Percentiles rank a stretch among this genome's conserved stretches.
Evolutionary conservation across 441 rosid genomes (phyloP).

Genomic region (Mallotus japonicus): DNA sequence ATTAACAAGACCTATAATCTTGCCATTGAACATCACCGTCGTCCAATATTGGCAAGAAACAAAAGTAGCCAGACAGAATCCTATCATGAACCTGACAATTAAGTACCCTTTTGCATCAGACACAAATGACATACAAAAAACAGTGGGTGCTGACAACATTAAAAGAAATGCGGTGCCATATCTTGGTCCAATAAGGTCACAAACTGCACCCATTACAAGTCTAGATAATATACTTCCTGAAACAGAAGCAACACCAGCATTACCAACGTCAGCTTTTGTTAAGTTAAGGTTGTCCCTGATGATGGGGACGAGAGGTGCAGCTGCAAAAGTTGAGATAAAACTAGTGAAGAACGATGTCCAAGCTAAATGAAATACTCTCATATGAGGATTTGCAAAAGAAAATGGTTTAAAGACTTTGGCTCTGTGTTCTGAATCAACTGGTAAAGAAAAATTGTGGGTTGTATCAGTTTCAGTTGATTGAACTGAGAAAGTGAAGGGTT

Average conservation of each 20-base stretch:
- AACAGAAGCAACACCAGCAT: conserved; percentile 88
- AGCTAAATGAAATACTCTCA: conserved; percentile 76
- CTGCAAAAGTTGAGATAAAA: conserved; percentile 77
- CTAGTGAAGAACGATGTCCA: conserved; percentile 85
- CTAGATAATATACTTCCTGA: conserved; percentile 82
- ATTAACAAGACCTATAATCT: conserved; percentile 74
- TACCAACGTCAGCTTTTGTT: conserved; percentile 60
- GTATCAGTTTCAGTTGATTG: conserved; percentile 55
- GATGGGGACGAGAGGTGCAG: conserved; percentile 83
- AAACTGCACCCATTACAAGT: conserved; percentile 75
- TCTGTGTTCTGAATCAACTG: conserved; percentile 79
- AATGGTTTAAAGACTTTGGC: conserved; percentile 64
- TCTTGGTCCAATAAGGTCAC: conserved; percentile 77
- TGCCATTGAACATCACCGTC: conserved; percentile 88
- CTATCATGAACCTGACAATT: conserved; percentile 79
- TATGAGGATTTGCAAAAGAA: conserved; percentile 72
- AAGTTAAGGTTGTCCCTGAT: conserved; percentile 70
- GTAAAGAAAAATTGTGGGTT: conserved; percentile 54
- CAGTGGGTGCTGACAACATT: conserved; percentile 77
- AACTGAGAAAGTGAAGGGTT: conserved; percentile 56
- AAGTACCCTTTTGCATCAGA: conserved; percentile 58
- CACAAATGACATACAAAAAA: conserved; percentile 75
- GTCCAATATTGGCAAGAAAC: conserved; percentile 93
- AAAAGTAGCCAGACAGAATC: conserved; percentile 80
- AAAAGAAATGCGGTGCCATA: conserved; percentile 74